These are phyloP conservation scores for Fusarium poae DNA, from an alignment of 2,329 filamentous ascomycete genomes.

Conservation along the genomic window DNA sequence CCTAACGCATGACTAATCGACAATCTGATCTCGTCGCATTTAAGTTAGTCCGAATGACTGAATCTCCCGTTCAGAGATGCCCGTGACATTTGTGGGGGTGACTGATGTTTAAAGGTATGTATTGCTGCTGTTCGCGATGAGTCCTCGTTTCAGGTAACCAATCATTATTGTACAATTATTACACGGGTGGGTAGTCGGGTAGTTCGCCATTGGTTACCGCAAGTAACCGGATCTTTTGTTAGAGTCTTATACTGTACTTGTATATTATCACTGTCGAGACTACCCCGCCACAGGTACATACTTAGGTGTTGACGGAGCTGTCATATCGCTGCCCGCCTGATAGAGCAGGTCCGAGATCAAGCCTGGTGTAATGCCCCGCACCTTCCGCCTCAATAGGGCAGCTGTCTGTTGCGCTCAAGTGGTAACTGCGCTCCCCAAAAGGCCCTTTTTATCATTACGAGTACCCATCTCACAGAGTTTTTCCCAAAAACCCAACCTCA, in stretches of 20 bases:
- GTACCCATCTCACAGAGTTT: conserved; percentile 36
- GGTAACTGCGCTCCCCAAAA: conserved; percentile 43
- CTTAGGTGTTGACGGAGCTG: conserved; percentile 34
- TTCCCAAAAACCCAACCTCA: conserved; percentile 30
- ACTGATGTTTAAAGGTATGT: background rate
- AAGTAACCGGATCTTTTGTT: conserved; percentile 45
- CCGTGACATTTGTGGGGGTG: background rate
- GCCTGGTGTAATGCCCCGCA: conserved; percentile 61
- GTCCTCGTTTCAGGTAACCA: conserved; percentile 39
- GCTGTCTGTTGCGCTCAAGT: conserved; percentile 47
- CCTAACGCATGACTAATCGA: conserved; percentile 38
- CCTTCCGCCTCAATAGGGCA: conserved; percentile 53
- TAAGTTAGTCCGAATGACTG: conserved; percentile 32
- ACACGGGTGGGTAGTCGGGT: conserved; percentile 2
- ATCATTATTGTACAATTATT: conserved; percentile 17
- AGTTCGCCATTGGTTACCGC: conserved; percentile 49
- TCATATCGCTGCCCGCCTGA: conserved; percentile 43
- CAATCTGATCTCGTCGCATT: background rate
- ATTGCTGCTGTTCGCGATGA: background rate
- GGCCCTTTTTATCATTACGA: conserved; percentile 45
- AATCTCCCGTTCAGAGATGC: background rate
- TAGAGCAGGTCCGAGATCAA: conserved; percentile 48
- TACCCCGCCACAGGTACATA: conserved; percentile 46
- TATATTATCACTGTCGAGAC: conserved; percentile 6
- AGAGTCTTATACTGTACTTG: conserved; percentile 14